Percentiles rank a stretch among this genome's conserved stretches.
These are phyloP conservation scores for Arbutus unedo DNA, from an alignment of 148 eudicot species.

Conservation along the genomic window DNA sequence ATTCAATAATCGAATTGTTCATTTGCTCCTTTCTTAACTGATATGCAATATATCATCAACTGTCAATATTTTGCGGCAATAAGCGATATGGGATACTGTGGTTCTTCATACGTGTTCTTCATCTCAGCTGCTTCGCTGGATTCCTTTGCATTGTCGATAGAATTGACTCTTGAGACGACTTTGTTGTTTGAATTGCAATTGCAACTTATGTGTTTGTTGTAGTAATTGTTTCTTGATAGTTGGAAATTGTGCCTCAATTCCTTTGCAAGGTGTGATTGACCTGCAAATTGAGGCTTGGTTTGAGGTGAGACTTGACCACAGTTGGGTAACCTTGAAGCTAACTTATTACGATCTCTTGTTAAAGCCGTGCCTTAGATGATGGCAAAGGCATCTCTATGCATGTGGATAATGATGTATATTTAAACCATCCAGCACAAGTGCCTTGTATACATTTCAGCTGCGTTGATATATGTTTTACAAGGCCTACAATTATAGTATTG, in stretches of 20 bases:
- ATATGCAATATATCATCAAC: neutral
- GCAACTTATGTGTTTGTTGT: neutral
- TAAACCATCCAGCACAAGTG: neutral
- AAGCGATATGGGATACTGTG: neutral
- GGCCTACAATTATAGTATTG: neutral
- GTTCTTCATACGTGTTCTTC: neutral
- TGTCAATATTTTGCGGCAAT: neutral
- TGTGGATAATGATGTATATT: neutral
- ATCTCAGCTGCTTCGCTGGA: neutral
- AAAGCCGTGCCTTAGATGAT: neutral
- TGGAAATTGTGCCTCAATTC: neutral
- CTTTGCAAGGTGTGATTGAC: neutral
- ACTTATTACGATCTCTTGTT: neutral
- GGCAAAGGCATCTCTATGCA: neutral
- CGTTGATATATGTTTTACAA: neutral
- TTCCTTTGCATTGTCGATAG: neutral
- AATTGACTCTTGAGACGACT: neutral
- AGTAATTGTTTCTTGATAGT: neutral
- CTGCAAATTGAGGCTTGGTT: neutral
- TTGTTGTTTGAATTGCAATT: neutral
- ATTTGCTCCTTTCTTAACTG: conserved; percentile 10
- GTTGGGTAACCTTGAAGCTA: neutral
- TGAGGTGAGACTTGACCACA: neutral
- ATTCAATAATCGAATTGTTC: conserved; percentile 36
- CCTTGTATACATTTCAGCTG: neutral